A percentile compares a stretch with the other conserved stretches of the same genome.
Conservation (phyloP, 2,329 filamentous ascomycete species). For the Periconia sp. region DNA sequence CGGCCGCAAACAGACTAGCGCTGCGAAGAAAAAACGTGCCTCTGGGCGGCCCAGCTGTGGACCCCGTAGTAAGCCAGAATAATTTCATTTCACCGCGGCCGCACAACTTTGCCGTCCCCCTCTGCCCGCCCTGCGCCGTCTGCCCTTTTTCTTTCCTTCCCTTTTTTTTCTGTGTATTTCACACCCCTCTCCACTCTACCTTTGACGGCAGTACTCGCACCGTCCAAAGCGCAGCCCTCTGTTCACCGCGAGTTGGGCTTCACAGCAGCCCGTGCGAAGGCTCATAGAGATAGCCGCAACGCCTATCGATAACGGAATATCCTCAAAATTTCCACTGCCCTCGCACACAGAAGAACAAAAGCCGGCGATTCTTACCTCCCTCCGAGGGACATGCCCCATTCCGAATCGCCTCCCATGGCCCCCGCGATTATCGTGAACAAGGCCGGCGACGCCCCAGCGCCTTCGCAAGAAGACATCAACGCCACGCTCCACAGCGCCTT, state of each 20-base stretch:
- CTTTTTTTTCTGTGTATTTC: conserved; percentile 24
- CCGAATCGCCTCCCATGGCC: conserved; percentile 57
- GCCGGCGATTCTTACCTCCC: too few relatives aligned
- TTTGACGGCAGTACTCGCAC: too few relatives aligned
- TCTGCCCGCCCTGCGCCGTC: conserved; percentile 4
- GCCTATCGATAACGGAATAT: too few relatives aligned
- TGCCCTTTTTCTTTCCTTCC: conserved; percentile 18
- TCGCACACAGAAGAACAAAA: too few relatives aligned
- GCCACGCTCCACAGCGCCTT: conserved; percentile 53
- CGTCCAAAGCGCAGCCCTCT: too few relatives aligned
- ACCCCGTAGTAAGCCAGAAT: too few relatives aligned
- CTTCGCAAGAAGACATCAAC: conserved; percentile 54
- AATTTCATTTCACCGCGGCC: conserved; percentile 28
- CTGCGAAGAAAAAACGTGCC: conserved; percentile 22
- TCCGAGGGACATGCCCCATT: conserved; percentile 53
- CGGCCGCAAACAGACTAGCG: conserved; percentile 15
- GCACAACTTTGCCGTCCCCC: conserved; percentile 22
- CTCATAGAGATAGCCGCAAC: too few relatives aligned
- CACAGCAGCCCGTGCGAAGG: too few relatives aligned
- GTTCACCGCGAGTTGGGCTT: too few relatives aligned
- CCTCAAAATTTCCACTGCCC: too few relatives aligned
- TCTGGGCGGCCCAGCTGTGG: neutral
- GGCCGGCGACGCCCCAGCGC: conserved; percentile 48
- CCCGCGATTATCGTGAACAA: conserved; percentile 55
- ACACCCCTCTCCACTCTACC: conserved; percentile 36